phyloP scores from a whole-genome alignment of 2,329 filamentous ascomycete genomes.

The Hypoxylon sp. region DNA sequence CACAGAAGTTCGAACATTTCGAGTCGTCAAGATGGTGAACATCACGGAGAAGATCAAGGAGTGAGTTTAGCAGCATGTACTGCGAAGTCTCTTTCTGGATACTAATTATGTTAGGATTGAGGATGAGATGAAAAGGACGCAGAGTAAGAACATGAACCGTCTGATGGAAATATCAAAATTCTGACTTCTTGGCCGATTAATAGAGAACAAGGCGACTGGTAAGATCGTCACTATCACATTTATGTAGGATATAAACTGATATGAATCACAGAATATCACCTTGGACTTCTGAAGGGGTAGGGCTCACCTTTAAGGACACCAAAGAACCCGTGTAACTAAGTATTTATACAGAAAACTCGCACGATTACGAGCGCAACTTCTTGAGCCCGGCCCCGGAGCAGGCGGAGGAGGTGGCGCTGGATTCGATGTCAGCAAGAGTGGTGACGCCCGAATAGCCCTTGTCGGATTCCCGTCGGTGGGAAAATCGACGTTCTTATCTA shows the following conservation, averaged over 20 bases:
- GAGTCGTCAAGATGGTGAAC: slow-evolving; percentile 84
- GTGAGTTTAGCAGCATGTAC: slow-evolving; percentile 66
- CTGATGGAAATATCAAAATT: slow-evolving; percentile 18
- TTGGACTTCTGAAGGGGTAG: slow-evolving; percentile 97
- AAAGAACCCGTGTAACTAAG: slow-evolving; percentile 26
- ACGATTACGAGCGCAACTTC: slow-evolving; percentile 90
- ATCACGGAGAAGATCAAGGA: slow-evolving; percentile 99
- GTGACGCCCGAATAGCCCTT: slow-evolving; percentile 95
- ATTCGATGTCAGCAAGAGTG: slow-evolving; percentile 95
- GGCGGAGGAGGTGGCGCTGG: slow-evolving; percentile 84
- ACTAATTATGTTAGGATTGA: slow-evolving; percentile 80
- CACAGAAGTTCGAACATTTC: slow-evolving; percentile 1
- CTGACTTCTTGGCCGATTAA: slow-evolving; percentile 51
- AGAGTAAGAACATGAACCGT: slow-evolving; percentile 75
- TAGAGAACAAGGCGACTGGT: slow-evolving; percentile 99
- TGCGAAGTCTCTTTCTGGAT: slow-evolving; percentile 18
- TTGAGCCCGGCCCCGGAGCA: slow-evolving; percentile 87
- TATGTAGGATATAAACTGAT: slow-evolving; percentile 7
- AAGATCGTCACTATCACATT: slow-evolving; percentile 56
- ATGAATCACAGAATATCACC: slow-evolving; percentile 84
- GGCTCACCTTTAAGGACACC: slow-evolving; percentile 42
- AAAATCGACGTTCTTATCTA: slow-evolving; percentile 98
- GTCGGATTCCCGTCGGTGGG: slow-evolving; percentile 99
- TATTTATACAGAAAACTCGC: slow-evolving; percentile 83
- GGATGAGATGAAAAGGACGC: slow-evolving; percentile 99